Base-by-base conservation (phyloP, 179 eudicot species). In the Spinacia oleracea region DNA sequence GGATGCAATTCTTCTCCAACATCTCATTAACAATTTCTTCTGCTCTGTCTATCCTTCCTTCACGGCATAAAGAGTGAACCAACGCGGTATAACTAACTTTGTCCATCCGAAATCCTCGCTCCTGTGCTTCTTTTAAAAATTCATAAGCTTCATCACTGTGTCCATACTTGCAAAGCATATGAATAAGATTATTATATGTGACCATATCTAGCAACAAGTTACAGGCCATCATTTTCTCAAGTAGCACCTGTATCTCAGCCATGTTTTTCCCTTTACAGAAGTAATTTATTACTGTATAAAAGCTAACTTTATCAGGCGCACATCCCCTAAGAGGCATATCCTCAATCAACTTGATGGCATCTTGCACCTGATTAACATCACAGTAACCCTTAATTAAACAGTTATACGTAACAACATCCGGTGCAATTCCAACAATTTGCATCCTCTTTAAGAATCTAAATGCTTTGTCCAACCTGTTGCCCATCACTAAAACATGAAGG, bases 381-480 rank as follows among this genome's bases (percentile, higher is more conserved):
- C 97, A 94, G 77, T 91, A 92, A 55, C 97, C 98, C 77, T 89
- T 90, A 74, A 94, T 89, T 85, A 92, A 83, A 77, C 96, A 92
- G 76, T 94, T 94, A 81, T 89, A 94, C 34, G 96, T 84, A 20
- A 88, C 86, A 73, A 87, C 91, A 87, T 86, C 83, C 60, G 97
- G 98, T 66, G 64, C 73, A 65, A 92, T 85, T 29, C 93, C 95
- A 78, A 88, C 85, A 59, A 86, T 25, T 75, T 84, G 82, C 98
- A 94, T 94, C 83, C 90, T 83, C 62, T 87, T 83, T 75, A 92
- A 70, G 63, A 94, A 89, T 83, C 81, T 83, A 65, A 90, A 62
- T 23, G 96, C 98, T 85, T 87, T 92, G 58, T 92, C 92, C 83
- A 92, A 82, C 70, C 74, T 88, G 43, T 86, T 76, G 20, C 83